Percentiles rank a stretch among this genome's conserved stretches.
Conservation (phyloP, 2,329 filamentous ascomycete genomes). For the Coniochaeta pulveracea region DNA sequence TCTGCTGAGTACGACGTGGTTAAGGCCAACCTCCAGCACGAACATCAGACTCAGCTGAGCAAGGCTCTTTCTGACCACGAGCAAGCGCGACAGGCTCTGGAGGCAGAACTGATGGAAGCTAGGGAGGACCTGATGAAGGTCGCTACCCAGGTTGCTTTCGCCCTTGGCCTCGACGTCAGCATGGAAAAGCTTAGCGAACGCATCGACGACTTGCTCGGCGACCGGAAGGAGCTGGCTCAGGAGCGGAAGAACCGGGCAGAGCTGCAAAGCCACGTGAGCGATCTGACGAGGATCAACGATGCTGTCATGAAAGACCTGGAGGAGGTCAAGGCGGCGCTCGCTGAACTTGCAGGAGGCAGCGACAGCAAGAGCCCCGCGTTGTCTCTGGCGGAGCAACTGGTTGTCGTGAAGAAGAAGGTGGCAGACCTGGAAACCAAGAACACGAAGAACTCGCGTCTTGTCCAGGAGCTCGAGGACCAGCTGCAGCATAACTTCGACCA, state of each 20-base stretch:
- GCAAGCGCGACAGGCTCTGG: constrained; percentile 42
- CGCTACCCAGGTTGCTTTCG: constrained; percentile 49
- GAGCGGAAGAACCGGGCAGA: constrained; percentile 49
- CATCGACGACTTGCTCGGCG: constrained; percentile 43
- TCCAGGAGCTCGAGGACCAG: constrained; percentile 95
- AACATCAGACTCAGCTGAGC: constrained; percentile 45
- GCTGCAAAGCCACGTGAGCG: constrained; percentile 41
- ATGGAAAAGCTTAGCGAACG: constrained; percentile 56
- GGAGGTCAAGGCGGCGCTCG: constrained; percentile 41
- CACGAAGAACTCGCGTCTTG: constrained; percentile 82
- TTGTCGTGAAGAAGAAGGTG: constrained; percentile 56
- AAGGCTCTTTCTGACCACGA: constrained; percentile 49
- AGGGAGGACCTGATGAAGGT: constrained; percentile 55
- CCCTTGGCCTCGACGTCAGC: constrained; percentile 51
- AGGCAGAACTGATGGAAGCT: constrained; percentile 53
- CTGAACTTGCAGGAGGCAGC: constrained; percentile 38
- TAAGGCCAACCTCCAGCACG: constrained; percentile 35
- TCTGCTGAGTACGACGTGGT: constrained; percentile 30
- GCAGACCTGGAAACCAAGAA: constrained; percentile 54
- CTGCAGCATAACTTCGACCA: constrained; percentile 92
- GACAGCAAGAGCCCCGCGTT: constrained; percentile 29
- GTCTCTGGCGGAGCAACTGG: constrained; percentile 42
- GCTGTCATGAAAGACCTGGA: constrained; percentile 52
- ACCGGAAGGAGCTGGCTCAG: constrained; percentile 46
- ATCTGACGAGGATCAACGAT: constrained; percentile 47